Percentiles rank a stretch among this genome's conserved stretches.
phyloP scores from a whole-genome alignment of 352 stramenopile genomes.

The Phytophthora cactorum region DNA sequence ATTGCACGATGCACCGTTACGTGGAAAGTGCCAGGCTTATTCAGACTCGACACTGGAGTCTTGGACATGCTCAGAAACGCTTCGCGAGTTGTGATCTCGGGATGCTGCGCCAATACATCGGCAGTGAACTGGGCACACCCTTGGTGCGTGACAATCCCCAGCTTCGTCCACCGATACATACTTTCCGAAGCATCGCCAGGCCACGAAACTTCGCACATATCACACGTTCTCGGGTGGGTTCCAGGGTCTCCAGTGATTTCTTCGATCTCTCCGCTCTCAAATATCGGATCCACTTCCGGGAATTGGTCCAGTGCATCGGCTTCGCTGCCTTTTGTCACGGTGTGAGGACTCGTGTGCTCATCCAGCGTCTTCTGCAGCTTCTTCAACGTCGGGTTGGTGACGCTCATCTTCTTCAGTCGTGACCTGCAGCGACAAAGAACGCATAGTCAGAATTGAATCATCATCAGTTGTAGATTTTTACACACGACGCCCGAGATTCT shows the following conservation, averaged over 20 bases:
- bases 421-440: conserved; percentile 35
- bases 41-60: conserved; percentile 53
- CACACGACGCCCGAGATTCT: conserved; percentile 1
- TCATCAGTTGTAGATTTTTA: background rate
- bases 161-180: conserved; percentile 63
- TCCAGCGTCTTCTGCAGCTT: conserved; percentile 81
- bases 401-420: conserved; percentile 72
- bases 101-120: conserved; percentile 63
- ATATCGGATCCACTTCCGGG: conserved; percentile 72
- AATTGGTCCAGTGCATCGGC: conserved; percentile 59
- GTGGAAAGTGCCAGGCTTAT: conserved; percentile 77
- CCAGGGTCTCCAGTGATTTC: conserved; percentile 43
- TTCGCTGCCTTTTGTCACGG: conserved; percentile 36
- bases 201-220: conserved; percentile 88
- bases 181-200: conserved; percentile 60
- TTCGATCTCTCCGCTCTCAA: conserved; percentile 65
- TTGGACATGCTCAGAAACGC: conserved; percentile 57
- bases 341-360: conserved; percentile 51
- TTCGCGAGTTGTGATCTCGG: conserved; percentile 62
- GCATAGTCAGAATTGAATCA: background rate
- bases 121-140: conserved; percentile 79
- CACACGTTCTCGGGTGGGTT: conserved; percentile 48
- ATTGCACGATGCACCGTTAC: conserved; percentile 77
- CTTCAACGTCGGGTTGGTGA: conserved; percentile 68
- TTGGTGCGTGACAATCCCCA: conserved; percentile 71